Evolutionary conservation across 257 asterid species (phyloP), one percentile per base, ranked within the genome.

Genomic region (Salvia hispanica): DNA sequence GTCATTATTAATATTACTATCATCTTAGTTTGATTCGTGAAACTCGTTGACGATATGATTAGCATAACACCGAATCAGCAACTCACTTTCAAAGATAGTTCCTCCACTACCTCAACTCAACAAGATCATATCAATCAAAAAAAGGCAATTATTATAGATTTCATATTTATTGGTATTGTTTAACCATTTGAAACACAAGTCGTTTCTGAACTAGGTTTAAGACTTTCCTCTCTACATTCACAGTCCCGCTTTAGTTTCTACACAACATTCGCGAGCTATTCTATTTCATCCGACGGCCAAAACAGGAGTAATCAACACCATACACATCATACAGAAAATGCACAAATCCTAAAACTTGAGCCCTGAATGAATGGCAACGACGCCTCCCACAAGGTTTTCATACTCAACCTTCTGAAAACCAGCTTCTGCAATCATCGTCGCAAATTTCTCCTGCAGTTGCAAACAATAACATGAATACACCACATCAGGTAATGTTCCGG

Each of bases 391-490:
- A 37, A 93, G 94, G 71, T 88, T 93, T 80, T 90, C 97, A 54
- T 90, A 90, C 80, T 91, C 97, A 60, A 93, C 97, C 80, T 86
- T 88, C 82, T 88, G 89, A 79, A 93, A 90, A 65, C 97, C 96
- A 53, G 96, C 95, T 34, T 86, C 89, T 12, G 91, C 88, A 47
- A 93, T 93, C 99, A 93, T 93, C 9, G 67, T 54, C 37, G 89
- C 96, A 44, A 93, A 93, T 81, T 77, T 82, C 51, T 90, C 96
- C 99, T 93, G 88, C 82, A 79, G 13, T 59, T 46, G 58, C 48
- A 59, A 28, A 46, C n/a, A 61, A 45, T 7, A 73, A 25, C 15
- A 50, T 16, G 34, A 64, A 36, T 15, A 43, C 52, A 58, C 56
- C 9, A 46, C 50, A 16, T 6, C 8, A 57, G 31, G 71, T 18